phyloP scores from a whole-genome alignment of 2,329 filamentous ascomycete genomes.

The Aotearoamyces nothofagi region DNA sequence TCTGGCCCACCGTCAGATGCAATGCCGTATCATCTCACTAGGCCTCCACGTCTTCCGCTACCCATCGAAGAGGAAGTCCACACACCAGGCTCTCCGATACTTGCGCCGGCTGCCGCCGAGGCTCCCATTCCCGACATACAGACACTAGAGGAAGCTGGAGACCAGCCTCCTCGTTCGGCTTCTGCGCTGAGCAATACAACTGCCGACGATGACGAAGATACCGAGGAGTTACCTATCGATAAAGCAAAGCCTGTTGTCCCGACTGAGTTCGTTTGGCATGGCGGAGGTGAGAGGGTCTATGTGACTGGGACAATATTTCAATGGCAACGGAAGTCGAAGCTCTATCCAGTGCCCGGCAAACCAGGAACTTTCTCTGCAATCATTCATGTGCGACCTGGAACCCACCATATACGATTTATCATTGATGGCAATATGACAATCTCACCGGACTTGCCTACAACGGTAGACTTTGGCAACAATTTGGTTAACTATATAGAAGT shows the following conservation, averaged over 20 bases:
- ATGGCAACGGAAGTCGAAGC: constrained; percentile 87
- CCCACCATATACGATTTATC: constrained; percentile 92
- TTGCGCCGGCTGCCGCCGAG: constrained; percentile 47
- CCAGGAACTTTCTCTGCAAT: constrained; percentile 58
- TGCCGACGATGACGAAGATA: constrained; percentile 72
- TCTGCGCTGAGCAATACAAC: constrained; percentile 46
- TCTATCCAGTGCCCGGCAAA: constrained; percentile 51
- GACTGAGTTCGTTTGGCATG: constrained; percentile 73
- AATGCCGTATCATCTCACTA: constrained; percentile 44
- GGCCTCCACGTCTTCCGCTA: constrained; percentile 79
- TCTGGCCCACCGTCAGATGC: constrained; percentile 30
- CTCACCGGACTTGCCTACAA: constrained; percentile 75
- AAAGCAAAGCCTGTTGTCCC: constrained; percentile 67
- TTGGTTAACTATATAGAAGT: constrained; percentile 98
- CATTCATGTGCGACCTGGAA: constrained; percentile 78
- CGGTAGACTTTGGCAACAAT: constrained; percentile 95
- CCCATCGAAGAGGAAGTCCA: constrained; percentile 88
- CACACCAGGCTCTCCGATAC: constrained; percentile 79
- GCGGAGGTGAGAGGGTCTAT: constrained; percentile 77
- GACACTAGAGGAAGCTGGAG: constrained; percentile 30
- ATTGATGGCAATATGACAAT: constrained; percentile 90
- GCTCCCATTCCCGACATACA: constrained; percentile 20
- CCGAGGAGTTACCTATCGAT: constrained; percentile 62
- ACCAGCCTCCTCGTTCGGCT: constrained; percentile 34
- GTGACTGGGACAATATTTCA: constrained; percentile 95